A percentile compares a stretch with the other conserved stretches of the same genome.
These are phyloP conservation scores for Tulasnella sp. DNA, from an alignment of 768 basidiomycete genomes.

Conservation along the genomic window DNA sequence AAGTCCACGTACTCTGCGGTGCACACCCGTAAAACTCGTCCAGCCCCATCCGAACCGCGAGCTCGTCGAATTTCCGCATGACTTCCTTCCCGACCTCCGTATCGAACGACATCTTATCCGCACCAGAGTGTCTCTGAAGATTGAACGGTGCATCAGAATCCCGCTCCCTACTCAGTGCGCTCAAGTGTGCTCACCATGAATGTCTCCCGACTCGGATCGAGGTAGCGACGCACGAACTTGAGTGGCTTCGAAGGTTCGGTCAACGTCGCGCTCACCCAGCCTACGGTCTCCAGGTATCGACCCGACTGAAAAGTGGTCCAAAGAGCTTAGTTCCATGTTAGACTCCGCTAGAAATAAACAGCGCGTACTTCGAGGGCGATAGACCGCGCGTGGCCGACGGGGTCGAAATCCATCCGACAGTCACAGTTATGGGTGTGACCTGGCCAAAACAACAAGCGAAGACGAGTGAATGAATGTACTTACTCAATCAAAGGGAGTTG, in stretches of 20 bases:
- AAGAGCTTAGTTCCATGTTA: not conserved
- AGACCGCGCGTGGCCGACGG: not conserved
- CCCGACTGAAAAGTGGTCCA: not conserved
- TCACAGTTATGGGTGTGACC: not conserved
- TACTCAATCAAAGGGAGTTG: not conserved
- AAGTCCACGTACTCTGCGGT: not conserved
- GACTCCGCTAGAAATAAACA: not conserved
- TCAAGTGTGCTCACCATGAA: not conserved
- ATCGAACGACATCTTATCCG: not conserved
- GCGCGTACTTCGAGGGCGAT: not conserved
- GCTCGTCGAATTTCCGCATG: not conserved
- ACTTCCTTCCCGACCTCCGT: not conserved
- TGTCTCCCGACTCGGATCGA: not conserved
- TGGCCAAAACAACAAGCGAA: no score
- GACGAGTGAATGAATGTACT: no score
- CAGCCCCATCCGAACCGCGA: not conserved
- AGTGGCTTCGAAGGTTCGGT: not conserved
- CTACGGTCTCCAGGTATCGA: conserved; percentile 4
- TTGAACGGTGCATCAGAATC: not conserved
- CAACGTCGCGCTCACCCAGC: not conserved
- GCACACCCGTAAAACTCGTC: no score
- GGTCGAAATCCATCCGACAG: not conserved
- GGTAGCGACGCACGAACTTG: not conserved
- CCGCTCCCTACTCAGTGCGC: not conserved
- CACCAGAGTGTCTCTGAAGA: not conserved